Evolutionary conservation across 192 early-diverging fungal species (phyloP).

Genomic region (Dispira parvispora): DNA sequence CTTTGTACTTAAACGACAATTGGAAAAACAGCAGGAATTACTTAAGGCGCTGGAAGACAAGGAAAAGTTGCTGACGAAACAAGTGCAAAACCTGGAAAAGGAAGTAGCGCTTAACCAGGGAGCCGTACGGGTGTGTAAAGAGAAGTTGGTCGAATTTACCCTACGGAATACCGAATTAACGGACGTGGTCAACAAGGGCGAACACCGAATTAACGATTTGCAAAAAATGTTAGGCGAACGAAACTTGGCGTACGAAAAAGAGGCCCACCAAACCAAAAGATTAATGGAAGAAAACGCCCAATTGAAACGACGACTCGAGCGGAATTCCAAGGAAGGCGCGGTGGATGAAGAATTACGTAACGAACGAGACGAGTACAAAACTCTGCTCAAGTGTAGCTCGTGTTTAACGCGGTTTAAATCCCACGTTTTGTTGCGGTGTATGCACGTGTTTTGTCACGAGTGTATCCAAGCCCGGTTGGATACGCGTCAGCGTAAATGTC

Average conservation of each 20-base stretch:
- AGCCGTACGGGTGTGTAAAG: slow-evolving; percentile 30
- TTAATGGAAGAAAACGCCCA: slow-evolving; percentile 38
- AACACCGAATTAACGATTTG: slow-evolving; percentile 39
- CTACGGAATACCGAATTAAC: slow-evolving; percentile 40
- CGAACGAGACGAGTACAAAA: slow-evolving; percentile 37
- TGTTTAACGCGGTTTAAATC: slow-evolving; percentile 77
- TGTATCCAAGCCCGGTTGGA: slow-evolving; percentile 77
- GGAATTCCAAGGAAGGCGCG: slow-evolving; percentile 33
- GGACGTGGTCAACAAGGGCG: slow-evolving; percentile 36
- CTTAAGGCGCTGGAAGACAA: slow-evolving; percentile 64
- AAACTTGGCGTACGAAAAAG: slow-evolving; percentile 35
- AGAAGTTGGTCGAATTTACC: slow-evolving; percentile 36
- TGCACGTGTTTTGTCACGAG: slow-evolving; percentile 92
- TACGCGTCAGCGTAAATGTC: slow-evolving; percentile 86
- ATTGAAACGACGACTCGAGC: slow-evolving; percentile 43
- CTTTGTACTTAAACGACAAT: slow-evolving; percentile 52
- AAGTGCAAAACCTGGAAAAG: slow-evolving; percentile 47
- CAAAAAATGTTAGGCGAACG: slow-evolving; percentile 44
- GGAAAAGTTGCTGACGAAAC: slow-evolving; percentile 46
- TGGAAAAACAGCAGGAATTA: slow-evolving; percentile 71
- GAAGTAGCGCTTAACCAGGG: slow-evolving; percentile 37
- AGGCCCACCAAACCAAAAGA: slow-evolving; percentile 35
- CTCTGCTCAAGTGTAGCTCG: slow-evolving; percentile 78
- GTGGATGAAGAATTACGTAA: slow-evolving; percentile 43
- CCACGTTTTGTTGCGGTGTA: slow-evolving; percentile 67